Base-by-base conservation (phyloP, 257 asterid genomes). In the Haberlea rhodopensis region DNA sequence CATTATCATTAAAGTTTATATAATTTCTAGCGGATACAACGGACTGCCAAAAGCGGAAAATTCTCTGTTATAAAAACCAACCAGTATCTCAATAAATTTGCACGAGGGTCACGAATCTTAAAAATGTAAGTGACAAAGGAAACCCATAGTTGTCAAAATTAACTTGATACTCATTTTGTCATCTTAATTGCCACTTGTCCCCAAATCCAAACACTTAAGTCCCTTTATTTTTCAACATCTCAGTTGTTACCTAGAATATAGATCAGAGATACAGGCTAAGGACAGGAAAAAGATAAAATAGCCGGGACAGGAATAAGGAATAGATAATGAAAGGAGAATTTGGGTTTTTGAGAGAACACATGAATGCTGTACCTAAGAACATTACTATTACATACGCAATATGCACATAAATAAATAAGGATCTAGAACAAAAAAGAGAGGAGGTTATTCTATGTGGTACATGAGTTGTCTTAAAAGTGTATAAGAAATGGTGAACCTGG, bases 401-500 rank as follows among this genome's bases (percentile, higher is more conserved):
- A 32, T 9, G 15, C 43, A 32, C 43, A 34, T 34, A 34, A 34
- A 34, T 2, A 16, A 34, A 34, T 34, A 34, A 8, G 45, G 45
- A 34, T 34, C 45, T 10, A 8, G 16, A 34, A 34, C 15, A 34
- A 4, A 34, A 34, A 34, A 29, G 2, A 3, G 0, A 32, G 6
- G 9, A 8, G 45, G 45, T 34, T 10, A 34, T 34, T 34, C 16
- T 16, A 34, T 37, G 8, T 21, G 23, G 26, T 19, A 48, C 25
- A 52, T 32, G 27, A 28, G 61, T 59, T 40, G 34, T 40, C 11
- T 57, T n/a, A 57, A 18, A 55, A 57, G 51, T n/a, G n/a, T 51
- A 45, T 21, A 27, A 72, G 2, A n/a, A 51, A 56, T 57, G 11
- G 65, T 74, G 73, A 19, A 94, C 96, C 95, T 94, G 97, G 82